These are phyloP conservation scores for Jatropha podagrica DNA, from an alignment of 441 rosid genomes.

Conservation along the genomic window DNA sequence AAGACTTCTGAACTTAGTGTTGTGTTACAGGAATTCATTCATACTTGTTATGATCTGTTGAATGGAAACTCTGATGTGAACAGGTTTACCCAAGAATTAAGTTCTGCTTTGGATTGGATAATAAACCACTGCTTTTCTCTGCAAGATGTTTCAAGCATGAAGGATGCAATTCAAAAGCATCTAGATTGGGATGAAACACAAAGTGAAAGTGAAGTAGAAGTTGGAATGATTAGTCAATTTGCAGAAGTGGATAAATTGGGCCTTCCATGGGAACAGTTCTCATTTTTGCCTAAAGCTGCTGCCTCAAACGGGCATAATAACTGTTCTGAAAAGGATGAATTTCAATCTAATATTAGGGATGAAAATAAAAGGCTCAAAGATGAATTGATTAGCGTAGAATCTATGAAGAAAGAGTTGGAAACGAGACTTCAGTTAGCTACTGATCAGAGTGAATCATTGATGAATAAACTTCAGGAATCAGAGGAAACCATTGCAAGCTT, in stretches of 20 bases:
- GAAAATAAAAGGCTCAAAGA: constrained; percentile 33
- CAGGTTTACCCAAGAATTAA: constrained; percentile 61
- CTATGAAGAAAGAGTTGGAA: constrained; percentile 36
- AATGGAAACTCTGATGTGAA: constrained; percentile 47
- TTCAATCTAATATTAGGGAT: constrained; percentile 27
- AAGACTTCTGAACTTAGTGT: constrained; percentile 62
- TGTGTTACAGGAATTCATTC: constrained; percentile 57
- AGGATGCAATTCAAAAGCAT: constrained; percentile 63
- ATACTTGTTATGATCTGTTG: constrained; percentile 55
- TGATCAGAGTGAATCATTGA: constrained; percentile 27
- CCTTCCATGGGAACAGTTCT: constrained; percentile 14
- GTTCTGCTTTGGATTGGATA: constrained; percentile 72
- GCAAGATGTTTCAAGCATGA: constrained; percentile 81
- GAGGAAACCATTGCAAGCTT: constrained; percentile 35
- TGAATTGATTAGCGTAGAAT: constrained; percentile 30
- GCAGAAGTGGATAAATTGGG: constrained; percentile 37
- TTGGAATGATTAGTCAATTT: constrained; percentile 30
- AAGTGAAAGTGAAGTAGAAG: constrained; percentile 59
- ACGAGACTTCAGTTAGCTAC: constrained; percentile 32
- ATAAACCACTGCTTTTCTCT: constrained; percentile 69
- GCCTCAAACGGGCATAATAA: constrained; percentile 18
- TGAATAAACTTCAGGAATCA: constrained; percentile 47
- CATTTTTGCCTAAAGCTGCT: constrained; percentile 12
- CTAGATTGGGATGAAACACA: constrained; percentile 58
- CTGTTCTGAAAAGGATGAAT: constrained; percentile 21